Evolutionary conservation across 2,329 filamentous ascomycete species (phyloP).

Genomic region (Cryphonectria radicalis): DNA sequence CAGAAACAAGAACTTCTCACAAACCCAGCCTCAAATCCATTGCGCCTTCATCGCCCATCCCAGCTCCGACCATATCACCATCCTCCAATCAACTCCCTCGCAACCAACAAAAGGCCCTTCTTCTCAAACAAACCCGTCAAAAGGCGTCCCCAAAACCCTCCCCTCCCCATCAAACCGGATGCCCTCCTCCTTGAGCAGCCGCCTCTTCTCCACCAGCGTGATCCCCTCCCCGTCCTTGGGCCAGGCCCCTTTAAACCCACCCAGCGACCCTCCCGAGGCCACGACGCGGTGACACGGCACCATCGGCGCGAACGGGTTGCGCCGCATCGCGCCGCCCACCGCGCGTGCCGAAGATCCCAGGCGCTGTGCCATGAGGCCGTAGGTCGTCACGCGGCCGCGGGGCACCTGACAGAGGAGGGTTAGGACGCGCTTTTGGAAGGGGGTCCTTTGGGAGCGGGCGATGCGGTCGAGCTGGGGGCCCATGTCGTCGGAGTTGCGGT

Average conservation of each 20-base stretch:
- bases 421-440: slow-evolving; percentile 70
- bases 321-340: slow-evolving; percentile 75
- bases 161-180: slow-evolving; percentile 65
- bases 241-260: slow-evolving; percentile 73
- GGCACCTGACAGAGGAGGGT: slow-evolving; percentile 77
- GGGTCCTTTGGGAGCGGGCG: slow-evolving; percentile 48
- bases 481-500: slow-evolving; percentile 36
- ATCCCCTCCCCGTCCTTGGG: slow-evolving; percentile 64
- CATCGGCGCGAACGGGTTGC: slow-evolving; percentile 81
- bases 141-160: slow-evolving; percentile 62
- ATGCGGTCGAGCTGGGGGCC: slow-evolving; percentile 50
- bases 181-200: slow-evolving; percentile 65
- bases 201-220: slow-evolving; percentile 67
- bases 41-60: not conserved
- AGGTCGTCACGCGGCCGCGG: slow-evolving; percentile 74
- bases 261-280: slow-evolving; percentile 71
- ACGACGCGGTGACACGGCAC: slow-evolving; percentile 84
- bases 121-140: slow-evolving; percentile 44
- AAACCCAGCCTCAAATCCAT: not conserved
- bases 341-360: slow-evolving; percentile 74
- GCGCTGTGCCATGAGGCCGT: slow-evolving; percentile 71
- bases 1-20: not conserved
- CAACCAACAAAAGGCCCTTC: not conserved
- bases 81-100: not conserved
- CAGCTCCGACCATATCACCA: not conserved